Evolutionary conservation across 164 flowering plant genomes (phyloP).

Genomic region (Tetracentron sinense): DNA sequence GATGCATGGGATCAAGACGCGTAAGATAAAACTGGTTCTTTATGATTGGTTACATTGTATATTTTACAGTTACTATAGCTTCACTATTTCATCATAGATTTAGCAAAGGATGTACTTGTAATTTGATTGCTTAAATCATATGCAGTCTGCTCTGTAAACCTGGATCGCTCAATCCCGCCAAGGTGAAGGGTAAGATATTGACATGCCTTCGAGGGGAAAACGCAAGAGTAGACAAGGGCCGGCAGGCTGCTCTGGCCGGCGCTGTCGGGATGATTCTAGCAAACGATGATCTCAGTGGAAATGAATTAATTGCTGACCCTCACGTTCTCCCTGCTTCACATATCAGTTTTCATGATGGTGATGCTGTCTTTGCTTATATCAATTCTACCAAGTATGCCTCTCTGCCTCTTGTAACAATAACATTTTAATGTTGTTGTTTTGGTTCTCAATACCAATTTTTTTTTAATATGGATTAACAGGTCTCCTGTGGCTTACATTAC

Average conservation of each 20-base stretch:
- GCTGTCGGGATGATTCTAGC: slow-evolving; percentile 56
- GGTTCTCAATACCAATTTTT: too few relatives aligned
- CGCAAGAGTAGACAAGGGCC: slow-evolving; percentile 43
- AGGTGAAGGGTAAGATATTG: slow-evolving; percentile 60
- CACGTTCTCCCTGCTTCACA: slow-evolving; percentile 54
- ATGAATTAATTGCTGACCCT: slow-evolving; percentile 34
- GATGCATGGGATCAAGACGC: slow-evolving; percentile 33
- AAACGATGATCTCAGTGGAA: slow-evolving; percentile 37
- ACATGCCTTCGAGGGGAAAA: slow-evolving; percentile 47
- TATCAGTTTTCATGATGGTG: slow-evolving; percentile 36
- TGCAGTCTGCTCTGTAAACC: slow-evolving; percentile 46
- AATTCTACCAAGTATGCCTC: slow-evolving; percentile 42
- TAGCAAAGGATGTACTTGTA: neutral
- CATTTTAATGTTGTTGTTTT: too few relatives aligned
- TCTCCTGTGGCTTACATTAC: slow-evolving; percentile 51
- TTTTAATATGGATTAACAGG: too few relatives aligned
- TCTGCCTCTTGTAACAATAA: neutral
- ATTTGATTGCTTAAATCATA: neutral
- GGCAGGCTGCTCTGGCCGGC: slow-evolving; percentile 34
- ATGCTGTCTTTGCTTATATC: slow-evolving; percentile 35
- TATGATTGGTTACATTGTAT: too few relatives aligned
- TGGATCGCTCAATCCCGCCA: slow-evolving; percentile 41
- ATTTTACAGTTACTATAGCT: neutral
- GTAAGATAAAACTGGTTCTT: slow-evolving; percentile 27
- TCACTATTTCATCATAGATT: neutral